Base-by-base conservation (phyloP, 2,329 filamentous ascomycete genomes). In the Phaeosphaeria sp. region DNA sequence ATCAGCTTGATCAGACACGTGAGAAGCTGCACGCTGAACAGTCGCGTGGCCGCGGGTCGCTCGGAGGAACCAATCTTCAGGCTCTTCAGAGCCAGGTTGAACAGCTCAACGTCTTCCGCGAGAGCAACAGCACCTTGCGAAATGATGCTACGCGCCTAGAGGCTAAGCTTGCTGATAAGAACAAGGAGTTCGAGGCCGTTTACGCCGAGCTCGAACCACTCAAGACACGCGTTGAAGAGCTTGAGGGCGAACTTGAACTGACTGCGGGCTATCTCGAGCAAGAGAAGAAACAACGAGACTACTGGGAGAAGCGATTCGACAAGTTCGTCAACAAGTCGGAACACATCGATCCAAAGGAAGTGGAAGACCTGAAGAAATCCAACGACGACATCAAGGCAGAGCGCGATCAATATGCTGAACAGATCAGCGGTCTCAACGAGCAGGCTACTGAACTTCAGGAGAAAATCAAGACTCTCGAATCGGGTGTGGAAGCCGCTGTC, bases 281-380 rank as follows among this genome's bases (percentile, higher is more conserved):
- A 62, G 84, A 98, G 9, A 91, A 96, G 65, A 91, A 95, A 69
- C 94, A 98, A 73, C 89, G 95, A 17, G 94, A 98, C 74, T 87
- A 92, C 56, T 97, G 94, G 91, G 93, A 97, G 78, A 94, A 97
- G 82, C 90, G 95, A 22, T 96, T 93, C 1, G 93, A 98, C 74
- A 92, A 96, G 67, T 97, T 99, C 60, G 86, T 99, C 50, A 93
- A 92, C 65, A 97, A 97, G 75, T 97, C 98, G 73, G 93, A 97
- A 66, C 91, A 94, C 55, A 92, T 96, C 51, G 95, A 99, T 73
- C 94, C 95, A 44, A 92, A 91, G 2, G 94, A 98, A 72, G 86
- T 97, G 74, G 94, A 98, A 68, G 89, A 90, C 58, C 84, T 99
- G 56, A 97, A 95, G 80, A 87, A 91, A 72, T 89, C 89, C 57